Conservation (phyloP, 768 basidiomycete species). For the Auriscalpium orientale region DNA sequence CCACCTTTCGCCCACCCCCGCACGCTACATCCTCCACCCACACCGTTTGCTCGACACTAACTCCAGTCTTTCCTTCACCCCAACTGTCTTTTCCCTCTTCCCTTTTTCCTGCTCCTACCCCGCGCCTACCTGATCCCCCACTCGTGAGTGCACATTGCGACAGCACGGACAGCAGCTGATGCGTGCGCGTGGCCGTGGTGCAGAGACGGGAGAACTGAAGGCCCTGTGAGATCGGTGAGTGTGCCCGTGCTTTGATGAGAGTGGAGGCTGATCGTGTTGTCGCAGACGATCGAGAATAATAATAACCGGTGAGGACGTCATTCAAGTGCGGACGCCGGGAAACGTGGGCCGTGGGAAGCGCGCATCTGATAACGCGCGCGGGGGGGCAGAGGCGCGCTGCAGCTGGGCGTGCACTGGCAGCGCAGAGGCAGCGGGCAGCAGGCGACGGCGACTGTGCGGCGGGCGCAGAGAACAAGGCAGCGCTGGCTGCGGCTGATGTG, state of each 20-base stretch:
- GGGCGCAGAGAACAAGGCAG: too few species aligned
- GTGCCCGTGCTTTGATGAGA: neutral
- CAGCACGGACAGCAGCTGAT: neutral
- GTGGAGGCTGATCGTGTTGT: neutral
- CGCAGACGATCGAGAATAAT: neutral
- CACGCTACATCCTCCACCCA: neutral
- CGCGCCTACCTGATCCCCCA: neutral
- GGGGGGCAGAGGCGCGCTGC: too few species aligned
- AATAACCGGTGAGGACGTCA: neutral
- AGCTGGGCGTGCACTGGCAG: too few species aligned
- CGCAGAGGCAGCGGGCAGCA: neutral
- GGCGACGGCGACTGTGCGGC: neutral
- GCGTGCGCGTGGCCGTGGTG: neutral
- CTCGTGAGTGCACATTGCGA: neutral
- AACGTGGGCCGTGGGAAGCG: conserved; percentile 36
- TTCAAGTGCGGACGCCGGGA: conserved; percentile 24
- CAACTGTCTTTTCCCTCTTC: neutral
- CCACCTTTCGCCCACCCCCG: neutral
- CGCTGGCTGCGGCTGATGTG: too few species aligned
- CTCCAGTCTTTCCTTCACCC: neutral
- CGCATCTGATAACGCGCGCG: neutral
- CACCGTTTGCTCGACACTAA: neutral
- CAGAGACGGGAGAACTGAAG: neutral
- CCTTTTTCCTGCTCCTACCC: too few species aligned
- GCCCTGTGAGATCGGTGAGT: neutral